A percentile compares a stretch with the other conserved stretches of the same genome.
Evolutionary conservation across 192 early-diverging fungal genomes (phyloP).

Genomic region (Polychytrium aggregatum): DNA sequence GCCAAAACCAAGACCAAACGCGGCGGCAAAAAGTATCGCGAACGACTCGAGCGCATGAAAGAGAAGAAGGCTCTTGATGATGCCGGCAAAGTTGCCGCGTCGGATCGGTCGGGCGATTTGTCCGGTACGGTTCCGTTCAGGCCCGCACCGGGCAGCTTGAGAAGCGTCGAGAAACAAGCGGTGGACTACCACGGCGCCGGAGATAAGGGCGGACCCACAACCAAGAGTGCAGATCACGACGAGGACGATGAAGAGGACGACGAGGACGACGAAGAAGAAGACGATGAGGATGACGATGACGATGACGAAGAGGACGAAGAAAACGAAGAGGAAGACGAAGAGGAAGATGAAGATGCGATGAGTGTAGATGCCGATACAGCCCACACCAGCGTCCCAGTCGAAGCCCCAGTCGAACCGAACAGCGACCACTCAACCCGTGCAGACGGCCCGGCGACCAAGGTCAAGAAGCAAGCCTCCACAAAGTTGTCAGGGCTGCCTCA

Average conservation of each 20-base stretch:
- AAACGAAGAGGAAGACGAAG: no score
- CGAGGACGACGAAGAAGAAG: neutral
- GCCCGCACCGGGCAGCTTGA: neutral
- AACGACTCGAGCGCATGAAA: no score
- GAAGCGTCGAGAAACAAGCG: neutral
- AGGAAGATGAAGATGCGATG: no score
- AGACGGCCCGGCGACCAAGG: no score
- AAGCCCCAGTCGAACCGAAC: neutral
- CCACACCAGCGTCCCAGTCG: neutral
- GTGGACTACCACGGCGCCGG: neutral
- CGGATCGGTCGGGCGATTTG: neutral
- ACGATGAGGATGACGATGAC: neutral
- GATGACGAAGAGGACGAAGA: no score
- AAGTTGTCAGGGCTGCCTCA: slow-evolving; percentile 63
- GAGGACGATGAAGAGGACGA: neutral
- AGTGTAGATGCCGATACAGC: no score
- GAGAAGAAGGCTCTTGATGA: no score
- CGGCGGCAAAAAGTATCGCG: neutral
- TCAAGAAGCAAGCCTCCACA: no score
- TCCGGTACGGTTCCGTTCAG: neutral
- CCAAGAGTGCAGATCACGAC: neutral
- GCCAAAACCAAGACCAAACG: neutral
- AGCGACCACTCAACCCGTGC: neutral
- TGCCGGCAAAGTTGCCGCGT: neutral
- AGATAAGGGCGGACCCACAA: neutral